Evolutionary conservation across 2,329 filamentous ascomycete genomes (phyloP), one percentile per base, ranked within the genome.

Genomic region (Botryotinia calthae): DNA sequence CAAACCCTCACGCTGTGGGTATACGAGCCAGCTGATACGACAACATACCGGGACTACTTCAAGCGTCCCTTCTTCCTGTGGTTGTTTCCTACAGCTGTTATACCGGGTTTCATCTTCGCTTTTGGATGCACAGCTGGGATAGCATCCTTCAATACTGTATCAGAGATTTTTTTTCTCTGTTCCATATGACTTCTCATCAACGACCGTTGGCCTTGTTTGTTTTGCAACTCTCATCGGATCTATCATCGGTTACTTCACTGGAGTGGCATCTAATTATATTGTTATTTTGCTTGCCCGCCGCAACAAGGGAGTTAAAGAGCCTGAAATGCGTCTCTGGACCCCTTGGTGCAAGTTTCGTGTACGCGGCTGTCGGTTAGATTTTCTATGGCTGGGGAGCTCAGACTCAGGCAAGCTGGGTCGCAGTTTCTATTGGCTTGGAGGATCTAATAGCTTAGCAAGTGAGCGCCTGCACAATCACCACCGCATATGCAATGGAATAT

Each of bases 391-490:
- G 82, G 82, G 81, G 79, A 25, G 82, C 82, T 1, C 78, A 81
- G 51, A 79, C 51, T 31, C 22, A 56, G 28, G 37, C 66, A 44
- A 40, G 81, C 34, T 83, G 82, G 81, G 79, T 82, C 59, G 76
- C 79, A 3, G 79, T 83, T 44, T 81, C 81, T 0, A 77, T 83
- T 34, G 81, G 79, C 0, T 74, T 82, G 2, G 82, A 81, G 42
- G 81, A 78, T 54, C 81, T 83, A 80, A 83, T 83, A 65, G 81
- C 82, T 10, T 81, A 83, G 54, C 82, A 83, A 73, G 82, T 84
- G 7, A 80, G 79, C 3, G 80, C 81, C 16, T 82, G 81, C 28
- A 81, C 79, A 67, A 80, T 83, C 51, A 81, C 82, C 4, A 83
- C 82, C 2, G 80, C 82, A 1, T 84, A 83, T 76, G 82, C 82